Evolutionary conservation across 805 yeast species (phyloP).

Genomic region (Kockiozyma suomiensis): DNA sequence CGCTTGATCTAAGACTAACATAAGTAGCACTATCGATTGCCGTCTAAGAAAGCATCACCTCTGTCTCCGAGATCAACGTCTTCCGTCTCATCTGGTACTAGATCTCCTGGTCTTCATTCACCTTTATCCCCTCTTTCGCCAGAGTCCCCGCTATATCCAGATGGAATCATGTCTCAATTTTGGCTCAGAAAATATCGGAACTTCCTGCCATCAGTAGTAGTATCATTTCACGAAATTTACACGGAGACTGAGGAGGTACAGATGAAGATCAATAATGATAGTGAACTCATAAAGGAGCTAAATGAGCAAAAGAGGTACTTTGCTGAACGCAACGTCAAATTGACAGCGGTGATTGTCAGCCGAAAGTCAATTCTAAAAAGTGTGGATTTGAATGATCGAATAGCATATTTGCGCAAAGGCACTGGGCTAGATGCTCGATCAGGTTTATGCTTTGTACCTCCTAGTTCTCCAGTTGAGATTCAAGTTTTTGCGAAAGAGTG

Average conservation of each 20-base stretch:
- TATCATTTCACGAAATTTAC: slow-evolving; percentile 49
- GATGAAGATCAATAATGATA: slow-evolving; percentile 35
- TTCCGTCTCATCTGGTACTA: slow-evolving; percentile 13
- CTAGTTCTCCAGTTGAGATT: slow-evolving; percentile 48
- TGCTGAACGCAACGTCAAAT: slow-evolving; percentile 41
- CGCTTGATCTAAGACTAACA: background rate
- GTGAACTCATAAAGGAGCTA: slow-evolving; percentile 46
- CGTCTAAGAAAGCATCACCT: slow-evolving; percentile 28
- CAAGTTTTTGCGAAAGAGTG: slow-evolving; percentile 45
- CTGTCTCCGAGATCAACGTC: slow-evolving; percentile 22
- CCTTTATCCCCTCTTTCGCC: slow-evolving; percentile 51
- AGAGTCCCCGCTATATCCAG: slow-evolving; percentile 47
- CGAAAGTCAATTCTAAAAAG: slow-evolving; percentile 37
- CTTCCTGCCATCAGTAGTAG: slow-evolving; percentile 52
- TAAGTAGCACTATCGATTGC: slow-evolving; percentile 22
- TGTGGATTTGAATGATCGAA: slow-evolving; percentile 44
- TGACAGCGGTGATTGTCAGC: slow-evolving; percentile 45
- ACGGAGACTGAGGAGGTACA: slow-evolving; percentile 40
- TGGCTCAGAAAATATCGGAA: slow-evolving; percentile 60
- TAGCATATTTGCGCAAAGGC: slow-evolving; percentile 45
- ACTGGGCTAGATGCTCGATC: slow-evolving; percentile 52
- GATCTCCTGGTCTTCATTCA: slow-evolving; percentile 36
- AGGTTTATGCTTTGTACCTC: slow-evolving; percentile 50
- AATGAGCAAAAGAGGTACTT: slow-evolving; percentile 43
- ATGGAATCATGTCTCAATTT: slow-evolving; percentile 48